Evolutionary conservation across 352 stramenopile genomes (phyloP).

Genomic region (Phytopythium helicoides): DNA sequence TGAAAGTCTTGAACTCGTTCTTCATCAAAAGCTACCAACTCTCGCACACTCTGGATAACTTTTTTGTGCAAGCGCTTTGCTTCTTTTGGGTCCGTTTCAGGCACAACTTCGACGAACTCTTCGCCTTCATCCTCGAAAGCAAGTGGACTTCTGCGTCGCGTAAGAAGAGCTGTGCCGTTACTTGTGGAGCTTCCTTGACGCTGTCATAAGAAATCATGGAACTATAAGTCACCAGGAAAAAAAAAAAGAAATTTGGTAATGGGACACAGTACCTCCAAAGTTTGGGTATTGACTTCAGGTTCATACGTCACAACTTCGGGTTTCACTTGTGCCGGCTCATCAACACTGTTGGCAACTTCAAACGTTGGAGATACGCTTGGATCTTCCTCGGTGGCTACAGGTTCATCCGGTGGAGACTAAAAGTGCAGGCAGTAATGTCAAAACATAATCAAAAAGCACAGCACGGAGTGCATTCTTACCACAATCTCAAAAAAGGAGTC

Average conservation of each 20-base stretch:
- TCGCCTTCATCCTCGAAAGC: constrained; percentile 45
- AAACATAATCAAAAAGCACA: no score
- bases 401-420: no score
- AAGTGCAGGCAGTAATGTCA: no score
- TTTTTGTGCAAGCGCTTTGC: constrained; percentile 75
- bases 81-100: constrained; percentile 50
- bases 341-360: no score
- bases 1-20: constrained; percentile 79
- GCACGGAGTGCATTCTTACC: not conserved
- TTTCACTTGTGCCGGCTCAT: no score
- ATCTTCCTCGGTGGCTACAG: no score
- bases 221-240: not conserved
- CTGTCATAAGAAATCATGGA: not conserved
- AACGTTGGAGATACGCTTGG: no score
- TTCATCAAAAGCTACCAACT: constrained; percentile 59
- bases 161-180: constrained; percentile 8
- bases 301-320: no score
- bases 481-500: constrained; percentile 68
- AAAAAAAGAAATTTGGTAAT: no score
- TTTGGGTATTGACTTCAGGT: no score
- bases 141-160: constrained; percentile 22
- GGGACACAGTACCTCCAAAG: no score
- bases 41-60: constrained; percentile 60
- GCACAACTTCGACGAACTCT: constrained; percentile 49
- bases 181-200: not conserved